phyloP scores from a whole-genome alignment of 495 filamentous ascomycete species.

The Tuber brumale region DNA sequence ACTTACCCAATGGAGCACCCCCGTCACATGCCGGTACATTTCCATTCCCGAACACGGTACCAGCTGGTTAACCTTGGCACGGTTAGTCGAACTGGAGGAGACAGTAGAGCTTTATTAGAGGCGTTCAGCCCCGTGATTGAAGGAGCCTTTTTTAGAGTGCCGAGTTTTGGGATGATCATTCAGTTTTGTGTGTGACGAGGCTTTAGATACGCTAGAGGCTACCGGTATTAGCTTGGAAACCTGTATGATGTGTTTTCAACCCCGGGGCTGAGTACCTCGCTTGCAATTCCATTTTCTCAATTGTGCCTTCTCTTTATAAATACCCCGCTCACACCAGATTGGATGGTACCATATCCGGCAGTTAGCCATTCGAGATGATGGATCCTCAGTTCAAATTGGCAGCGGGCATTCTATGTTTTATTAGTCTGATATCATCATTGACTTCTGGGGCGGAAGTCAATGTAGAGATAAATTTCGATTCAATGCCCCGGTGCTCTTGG shows the following conservation, averaged over 20 bases:
- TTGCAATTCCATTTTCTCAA: too few relatives aligned
- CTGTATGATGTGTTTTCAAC: too few relatives aligned
- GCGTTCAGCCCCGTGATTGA: too few relatives aligned
- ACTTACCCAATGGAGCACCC: not conserved
- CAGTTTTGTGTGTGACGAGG: too few relatives aligned
- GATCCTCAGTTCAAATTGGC: not conserved
- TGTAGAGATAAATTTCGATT: not conserved
- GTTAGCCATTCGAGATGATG: not conserved
- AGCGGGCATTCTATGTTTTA: not conserved
- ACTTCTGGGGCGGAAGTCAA: not conserved
- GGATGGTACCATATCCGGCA: not conserved
- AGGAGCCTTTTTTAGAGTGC: too few relatives aligned
- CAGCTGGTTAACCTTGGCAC: too few relatives aligned
- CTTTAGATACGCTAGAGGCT: too few relatives aligned
- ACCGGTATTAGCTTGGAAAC: too few relatives aligned
- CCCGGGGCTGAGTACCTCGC: too few relatives aligned
- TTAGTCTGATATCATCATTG: not conserved
- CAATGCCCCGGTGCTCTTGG: not conserved
- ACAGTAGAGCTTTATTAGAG: not conserved
- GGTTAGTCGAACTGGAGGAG: not conserved
- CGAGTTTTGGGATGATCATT: too few relatives aligned
- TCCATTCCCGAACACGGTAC: not conserved
- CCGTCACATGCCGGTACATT: not conserved
- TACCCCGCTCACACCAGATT: not conserved
- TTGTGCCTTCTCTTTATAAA: too few relatives aligned